These are phyloP conservation scores for Cicer judaicum DNA, from an alignment of 306 rosid genomes.

Conservation along the genomic window DNA sequence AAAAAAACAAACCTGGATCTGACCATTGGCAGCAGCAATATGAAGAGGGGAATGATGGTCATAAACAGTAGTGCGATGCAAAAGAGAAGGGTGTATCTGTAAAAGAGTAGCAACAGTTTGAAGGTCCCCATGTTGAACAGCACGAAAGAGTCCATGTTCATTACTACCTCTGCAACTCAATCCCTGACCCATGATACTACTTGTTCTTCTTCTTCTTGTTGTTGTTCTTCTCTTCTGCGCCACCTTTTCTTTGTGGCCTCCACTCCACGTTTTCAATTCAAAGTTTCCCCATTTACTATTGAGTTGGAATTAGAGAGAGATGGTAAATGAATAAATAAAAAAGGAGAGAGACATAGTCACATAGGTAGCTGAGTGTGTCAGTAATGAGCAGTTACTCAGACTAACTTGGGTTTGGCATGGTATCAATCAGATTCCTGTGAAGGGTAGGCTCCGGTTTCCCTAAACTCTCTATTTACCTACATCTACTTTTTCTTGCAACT, in stretches of 20 bases:
- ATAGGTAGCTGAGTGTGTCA: conserved; percentile 62
- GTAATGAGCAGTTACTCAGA: conserved; percentile 45
- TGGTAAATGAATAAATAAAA: not conserved
- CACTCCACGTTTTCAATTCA: conserved; percentile 36
- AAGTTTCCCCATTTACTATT: conserved; percentile 55
- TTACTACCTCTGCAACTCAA: conserved; percentile 79
- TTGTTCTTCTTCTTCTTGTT: conserved; percentile 10
- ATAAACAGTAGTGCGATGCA: conserved; percentile 71
- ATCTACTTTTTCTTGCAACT: conserved; percentile 25
- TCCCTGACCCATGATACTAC: conserved; percentile 78
- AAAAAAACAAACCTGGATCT: conserved; percentile 60
- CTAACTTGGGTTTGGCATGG: conserved; percentile 61
- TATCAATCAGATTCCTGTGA: conserved; percentile 60
- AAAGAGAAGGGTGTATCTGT: conserved; percentile 57
- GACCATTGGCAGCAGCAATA: conserved; percentile 96
- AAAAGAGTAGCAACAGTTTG: conserved; percentile 57
- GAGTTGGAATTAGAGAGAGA: conserved; percentile 28
- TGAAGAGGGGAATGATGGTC: conserved; percentile 89
- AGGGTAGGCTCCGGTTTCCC: conserved; percentile 27
- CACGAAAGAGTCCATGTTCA: conserved; percentile 78
- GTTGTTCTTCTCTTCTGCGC: conserved; percentile 35
- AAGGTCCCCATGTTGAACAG: conserved; percentile 76
- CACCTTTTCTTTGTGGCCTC: conserved; percentile 59
- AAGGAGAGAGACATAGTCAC: conserved; percentile 26
- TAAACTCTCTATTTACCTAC: not conserved